phyloP scores from a whole-genome alignment of 768 basidiomycete species.

The Amanita polypyramis region DNA sequence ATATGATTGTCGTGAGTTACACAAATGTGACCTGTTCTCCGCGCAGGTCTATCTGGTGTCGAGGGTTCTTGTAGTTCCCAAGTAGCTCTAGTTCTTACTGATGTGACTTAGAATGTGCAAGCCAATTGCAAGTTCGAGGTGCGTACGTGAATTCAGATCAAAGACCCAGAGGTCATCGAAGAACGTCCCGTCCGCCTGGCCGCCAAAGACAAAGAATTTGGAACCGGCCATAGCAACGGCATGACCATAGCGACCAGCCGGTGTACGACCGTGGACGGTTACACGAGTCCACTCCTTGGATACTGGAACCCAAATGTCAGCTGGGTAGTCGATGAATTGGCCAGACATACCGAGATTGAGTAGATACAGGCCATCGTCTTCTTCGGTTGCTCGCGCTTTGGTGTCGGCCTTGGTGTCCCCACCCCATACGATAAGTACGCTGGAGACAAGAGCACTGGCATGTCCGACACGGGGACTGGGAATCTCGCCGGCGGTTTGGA shows the following conservation, averaged over 20 bases:
- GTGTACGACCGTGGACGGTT: constrained; percentile 62
- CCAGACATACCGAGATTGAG: constrained; percentile 78
- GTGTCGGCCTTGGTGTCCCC: constrained; percentile 87
- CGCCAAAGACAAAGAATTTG: constrained; percentile 92
- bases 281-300: constrained; percentile 94
- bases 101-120: not conserved
- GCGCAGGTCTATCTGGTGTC: constrained; percentile 56
- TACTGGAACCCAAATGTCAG: constrained; percentile 33
- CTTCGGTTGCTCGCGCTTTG: constrained; percentile 51
- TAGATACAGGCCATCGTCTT: constrained; percentile 90
- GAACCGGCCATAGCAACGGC: constrained; percentile 87
- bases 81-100: constrained; percentile 71
- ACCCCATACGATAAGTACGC: constrained; percentile 95
- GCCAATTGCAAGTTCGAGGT: not conserved
- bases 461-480: constrained; percentile 93
- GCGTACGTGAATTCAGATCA: constrained; percentile 87
- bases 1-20: constrained; percentile 76
- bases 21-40: constrained; percentile 87
- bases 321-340: not conserved
- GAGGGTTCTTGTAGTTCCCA: constrained; percentile 77
- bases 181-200: constrained; percentile 91
- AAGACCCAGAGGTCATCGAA: constrained; percentile 94
- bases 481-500: constrained; percentile 83
- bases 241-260: constrained; percentile 90
- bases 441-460: constrained; percentile 90